A percentile compares a stretch with the other conserved stretches of the same genome.
Conservation (phyloP, 306 rosid genomes). For the Calophaca sinica region DNA sequence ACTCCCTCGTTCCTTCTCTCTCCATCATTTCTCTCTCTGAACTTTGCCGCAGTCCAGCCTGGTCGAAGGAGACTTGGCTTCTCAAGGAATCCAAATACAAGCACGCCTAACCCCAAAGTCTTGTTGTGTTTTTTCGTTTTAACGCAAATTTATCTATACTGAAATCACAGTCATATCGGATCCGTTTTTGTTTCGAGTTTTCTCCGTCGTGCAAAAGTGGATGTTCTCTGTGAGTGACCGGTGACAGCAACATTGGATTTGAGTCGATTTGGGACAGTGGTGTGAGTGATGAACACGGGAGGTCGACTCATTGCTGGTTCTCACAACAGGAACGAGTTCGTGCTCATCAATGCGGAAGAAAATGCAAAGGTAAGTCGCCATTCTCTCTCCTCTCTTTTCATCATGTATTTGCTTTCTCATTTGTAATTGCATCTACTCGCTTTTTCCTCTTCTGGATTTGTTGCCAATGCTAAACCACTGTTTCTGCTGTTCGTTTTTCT, state of each 20-base stretch:
- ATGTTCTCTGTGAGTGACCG: constrained; percentile 44
- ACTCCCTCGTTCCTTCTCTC: constrained; percentile 1
- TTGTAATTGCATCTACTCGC: no score
- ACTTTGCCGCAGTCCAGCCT: constrained; percentile 36
- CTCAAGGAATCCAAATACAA: constrained; percentile 42
- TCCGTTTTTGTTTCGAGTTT: constrained; percentile 30
- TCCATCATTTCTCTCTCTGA: neutral
- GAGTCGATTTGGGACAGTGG: neutral
- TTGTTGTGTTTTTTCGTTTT: neutral
- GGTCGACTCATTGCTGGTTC: constrained; percentile 91
- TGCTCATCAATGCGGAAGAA: constrained; percentile 83
- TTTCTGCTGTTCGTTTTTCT: constrained; percentile 1
- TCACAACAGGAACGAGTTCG: constrained; percentile 82
- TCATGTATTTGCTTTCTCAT: neutral
- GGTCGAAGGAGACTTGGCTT: constrained; percentile 49
- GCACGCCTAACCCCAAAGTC: neutral
- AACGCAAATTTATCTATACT: no score
- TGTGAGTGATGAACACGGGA: constrained; percentile 63
- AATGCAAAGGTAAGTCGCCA: constrained; percentile 58
- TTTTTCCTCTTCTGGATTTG: neutral
- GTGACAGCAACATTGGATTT: constrained; percentile 30
- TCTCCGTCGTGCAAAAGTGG: constrained; percentile 35
- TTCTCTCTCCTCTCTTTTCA: constrained; percentile 3
- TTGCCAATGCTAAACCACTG: neutral
- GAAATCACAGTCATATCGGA: constrained; percentile 13